phyloP scores from a whole-genome alignment of 495 filamentous ascomycete species.

The Aspergillus olivimuriae region DNA sequence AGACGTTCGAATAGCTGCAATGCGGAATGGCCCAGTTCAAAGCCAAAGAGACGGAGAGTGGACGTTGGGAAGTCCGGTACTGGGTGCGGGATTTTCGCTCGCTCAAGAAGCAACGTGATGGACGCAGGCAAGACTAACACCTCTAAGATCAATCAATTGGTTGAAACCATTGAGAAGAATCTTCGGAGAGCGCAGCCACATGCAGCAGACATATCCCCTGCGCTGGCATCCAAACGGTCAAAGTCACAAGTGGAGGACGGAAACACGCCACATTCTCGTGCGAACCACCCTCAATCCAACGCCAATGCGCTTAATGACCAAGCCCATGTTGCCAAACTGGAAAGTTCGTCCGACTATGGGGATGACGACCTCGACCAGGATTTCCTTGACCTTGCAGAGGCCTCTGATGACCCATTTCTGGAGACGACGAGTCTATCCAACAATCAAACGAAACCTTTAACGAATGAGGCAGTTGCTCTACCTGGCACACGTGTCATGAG shows the following conservation, averaged over 20 bases:
- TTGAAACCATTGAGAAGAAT: constrained; percentile 63
- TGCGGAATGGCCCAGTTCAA: constrained; percentile 49
- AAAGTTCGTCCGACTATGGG: constrained; percentile 51
- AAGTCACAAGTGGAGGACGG: constrained; percentile 43
- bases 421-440: constrained; percentile 8
- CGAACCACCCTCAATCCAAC: background rate
- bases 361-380: constrained; percentile 54
- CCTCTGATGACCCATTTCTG: constrained; percentile 29
- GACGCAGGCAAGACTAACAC: constrained; percentile 44
- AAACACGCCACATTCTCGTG: constrained; percentile 3
- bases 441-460: background rate
- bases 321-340: constrained; percentile 12
- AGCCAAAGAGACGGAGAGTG: constrained; percentile 47
- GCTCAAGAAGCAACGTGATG: constrained; percentile 46
- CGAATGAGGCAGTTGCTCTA: no score
- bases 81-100: constrained; percentile 39
- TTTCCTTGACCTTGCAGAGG: constrained; percentile 44
- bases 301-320: no score
- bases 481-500: no score
- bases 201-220: no score
- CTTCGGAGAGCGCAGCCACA: constrained; percentile 33
- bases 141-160: constrained; percentile 53
- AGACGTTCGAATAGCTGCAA: constrained; percentile 71
- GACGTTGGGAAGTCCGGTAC: constrained; percentile 23
- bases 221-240: constrained; percentile 31